Base-by-base conservation (phyloP, 257 asterid genomes). In the Anisodus tanguticus region DNA sequence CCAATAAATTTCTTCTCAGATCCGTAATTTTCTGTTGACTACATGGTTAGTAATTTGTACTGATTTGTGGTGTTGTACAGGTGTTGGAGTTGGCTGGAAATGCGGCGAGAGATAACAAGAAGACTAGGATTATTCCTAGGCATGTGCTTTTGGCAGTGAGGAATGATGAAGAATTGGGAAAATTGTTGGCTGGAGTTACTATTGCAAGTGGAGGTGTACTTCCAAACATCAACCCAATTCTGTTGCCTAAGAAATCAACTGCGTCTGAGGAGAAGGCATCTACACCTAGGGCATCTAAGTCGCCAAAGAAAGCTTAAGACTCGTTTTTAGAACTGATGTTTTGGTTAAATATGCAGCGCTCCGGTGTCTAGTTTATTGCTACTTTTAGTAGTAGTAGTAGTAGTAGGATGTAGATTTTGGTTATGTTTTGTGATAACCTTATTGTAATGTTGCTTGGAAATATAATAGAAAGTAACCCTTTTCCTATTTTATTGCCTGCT, bases 151-250 rank as follows among this genome's bases (percentile, higher is more conserved):
- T 60, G 35, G 67, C 5, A n/a, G 67, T 8, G 26, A 60, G 35
- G 31, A 60, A n/a, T 60, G 31, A 19, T 60, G 35, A n/a, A 0
- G 62, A 57, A 55, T 58, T 89, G 62, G 88, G 92, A 11, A 89
- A 86, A 71, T 68, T 90, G 88, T 86, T 90, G 43, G 8, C 19
- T 15, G 89, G 89, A 2, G 89, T 88, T 5, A 90, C 92, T 11
- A 84, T 90, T 55, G 90, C 92, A 12, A 74, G 68, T 37, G 92
- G 92, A 3, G 92, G 92, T 10, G 92, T 90, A 49, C 53, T 88
- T 74, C 92, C 92, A 5, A 85, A 87, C 22, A 90, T 90, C 35
- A 86, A 90, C 47, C 91, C 89, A 9, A 83, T 84, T 51, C 82
- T 90, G 9, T 81, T 90, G 87, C 92, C 91, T 0, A 90, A 90